A percentile compares a stretch with the other conserved stretches of the same genome.
These are phyloP conservation scores for Rubroboletus pulcherrimus DNA, from an alignment of 768 basidiomycete species.

Conservation along the genomic window DNA sequence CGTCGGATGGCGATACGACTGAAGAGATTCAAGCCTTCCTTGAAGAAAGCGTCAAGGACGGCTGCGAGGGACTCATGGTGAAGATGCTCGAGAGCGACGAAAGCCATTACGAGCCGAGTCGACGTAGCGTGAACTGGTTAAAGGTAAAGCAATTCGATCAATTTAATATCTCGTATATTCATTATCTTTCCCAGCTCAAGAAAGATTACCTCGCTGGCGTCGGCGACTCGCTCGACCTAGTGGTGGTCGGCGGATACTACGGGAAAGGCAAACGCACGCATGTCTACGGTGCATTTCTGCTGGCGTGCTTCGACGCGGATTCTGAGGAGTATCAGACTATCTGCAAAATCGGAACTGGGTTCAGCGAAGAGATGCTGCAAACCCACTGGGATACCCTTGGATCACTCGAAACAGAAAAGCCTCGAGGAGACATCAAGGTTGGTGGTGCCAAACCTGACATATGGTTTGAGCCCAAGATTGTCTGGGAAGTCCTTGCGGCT, in stretches of 20 bases:
- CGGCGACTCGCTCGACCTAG: conserved; percentile 95
- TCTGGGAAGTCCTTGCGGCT: conserved; percentile 98
- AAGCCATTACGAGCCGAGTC: conserved; percentile 92
- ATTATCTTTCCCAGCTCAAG: conserved; percentile 64
- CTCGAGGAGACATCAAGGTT: conserved; percentile 78
- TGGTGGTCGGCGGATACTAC: conserved; percentile 96
- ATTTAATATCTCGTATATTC: not conserved
- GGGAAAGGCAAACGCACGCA: conserved; percentile 98
- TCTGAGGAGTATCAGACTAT: conserved; percentile 94
- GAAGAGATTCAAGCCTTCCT: conserved; percentile 95
- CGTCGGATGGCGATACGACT: conserved; percentile 81
- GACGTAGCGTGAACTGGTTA: conserved; percentile 95
- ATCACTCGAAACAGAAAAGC: conserved; percentile 66
- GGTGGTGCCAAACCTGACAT: conserved; percentile 96
- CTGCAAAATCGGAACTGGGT: conserved; percentile 99
- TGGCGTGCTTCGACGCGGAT: conserved; percentile 95
- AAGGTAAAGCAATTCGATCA: conserved; percentile 56
- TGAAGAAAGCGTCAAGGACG: conserved; percentile 96
- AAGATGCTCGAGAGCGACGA: conserved; percentile 95
- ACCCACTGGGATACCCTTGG: conserved; percentile 78
- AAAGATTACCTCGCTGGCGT: conserved; percentile 97
- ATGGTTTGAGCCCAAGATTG: conserved; percentile 96
- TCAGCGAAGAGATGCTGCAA: conserved; percentile 87
- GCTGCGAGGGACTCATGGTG: conserved; percentile 98
- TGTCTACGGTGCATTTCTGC: conserved; percentile 95